phyloP scores from a whole-genome alignment of 164 flowering plant species.

The Cinnamomum micranthum region DNA sequence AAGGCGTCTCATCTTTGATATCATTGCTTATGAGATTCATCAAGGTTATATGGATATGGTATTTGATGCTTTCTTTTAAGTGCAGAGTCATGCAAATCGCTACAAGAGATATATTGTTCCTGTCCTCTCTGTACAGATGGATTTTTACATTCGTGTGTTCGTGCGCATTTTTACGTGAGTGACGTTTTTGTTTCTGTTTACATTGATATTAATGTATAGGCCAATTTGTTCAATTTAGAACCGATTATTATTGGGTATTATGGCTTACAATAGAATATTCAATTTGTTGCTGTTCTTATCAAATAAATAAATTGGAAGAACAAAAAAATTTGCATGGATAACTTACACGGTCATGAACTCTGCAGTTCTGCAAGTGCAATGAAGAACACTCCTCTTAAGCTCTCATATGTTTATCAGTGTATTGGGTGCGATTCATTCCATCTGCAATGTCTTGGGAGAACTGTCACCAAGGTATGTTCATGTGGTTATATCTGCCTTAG shows the following conservation, averaged over 20 bases:
- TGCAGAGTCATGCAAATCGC: conserved; percentile 99
- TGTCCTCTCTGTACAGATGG: conserved; percentile 90
- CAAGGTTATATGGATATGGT: no score
- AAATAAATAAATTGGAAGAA: no score
- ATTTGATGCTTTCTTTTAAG: conserved; percentile 6
- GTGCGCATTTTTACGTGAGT: conserved; percentile 94
- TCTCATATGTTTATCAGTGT: conserved; percentile 98
- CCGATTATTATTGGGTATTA: background rate
- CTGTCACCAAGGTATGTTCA: conserved; percentile 66
- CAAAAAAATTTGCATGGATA: background rate
- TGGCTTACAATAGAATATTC: background rate
- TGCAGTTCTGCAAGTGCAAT: conserved; percentile 94
- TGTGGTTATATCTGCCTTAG: background rate
- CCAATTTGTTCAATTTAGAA: background rate
- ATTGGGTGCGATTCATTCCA: conserved; percentile 97
- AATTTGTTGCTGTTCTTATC: no score
- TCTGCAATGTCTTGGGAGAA: conserved; percentile 87
- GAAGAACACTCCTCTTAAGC: conserved; percentile 98
- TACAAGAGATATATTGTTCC: conserved; percentile 94
- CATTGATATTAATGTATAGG: background rate
- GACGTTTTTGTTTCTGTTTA: conserved; percentile 10
- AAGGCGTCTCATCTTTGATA: background rate
- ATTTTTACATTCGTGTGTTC: conserved; percentile 91
- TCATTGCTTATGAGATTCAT: background rate
- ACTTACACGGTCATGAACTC: background rate